These are phyloP conservation scores for Neopestalotiopsis sp. DNA, from an alignment of 2,329 filamentous ascomycete genomes.

Conservation along the genomic window DNA sequence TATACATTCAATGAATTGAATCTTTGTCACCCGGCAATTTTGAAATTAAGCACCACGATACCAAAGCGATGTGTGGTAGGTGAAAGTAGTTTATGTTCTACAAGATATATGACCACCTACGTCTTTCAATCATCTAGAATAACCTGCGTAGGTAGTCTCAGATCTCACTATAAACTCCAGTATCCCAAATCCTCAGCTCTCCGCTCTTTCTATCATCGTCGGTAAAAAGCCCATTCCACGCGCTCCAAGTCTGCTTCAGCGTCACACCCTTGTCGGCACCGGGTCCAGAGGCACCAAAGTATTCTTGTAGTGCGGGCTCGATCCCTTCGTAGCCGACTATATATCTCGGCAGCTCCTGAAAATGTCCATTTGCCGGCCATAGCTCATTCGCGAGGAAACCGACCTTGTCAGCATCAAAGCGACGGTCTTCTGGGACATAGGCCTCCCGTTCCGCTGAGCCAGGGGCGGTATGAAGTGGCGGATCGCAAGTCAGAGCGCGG, in stretches of 20 bases:
- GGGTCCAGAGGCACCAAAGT: constrained; percentile 45
- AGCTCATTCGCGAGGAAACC: constrained; percentile 63
- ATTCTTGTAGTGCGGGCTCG: constrained; percentile 51
- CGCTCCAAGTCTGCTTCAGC: constrained; percentile 57
- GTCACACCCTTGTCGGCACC: constrained; percentile 48
- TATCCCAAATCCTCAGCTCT: constrained; percentile 62
- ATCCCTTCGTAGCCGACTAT: constrained; percentile 68
- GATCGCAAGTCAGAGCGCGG: constrained; percentile 89
- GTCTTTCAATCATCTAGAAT: neutral
- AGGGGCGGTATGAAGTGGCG: constrained; percentile 73
- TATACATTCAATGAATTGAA: too few relatives aligned
- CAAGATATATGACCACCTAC: neutral
- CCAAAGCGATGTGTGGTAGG: too few relatives aligned
- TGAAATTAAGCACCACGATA: too few relatives aligned
- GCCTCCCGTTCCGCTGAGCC: constrained; percentile 62
- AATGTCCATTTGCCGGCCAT: constrained; percentile 43
- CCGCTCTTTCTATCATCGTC: constrained; percentile 65
- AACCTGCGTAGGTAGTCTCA: neutral
- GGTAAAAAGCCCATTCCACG: constrained; percentile 66
- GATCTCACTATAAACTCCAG: constrained; percentile 29
- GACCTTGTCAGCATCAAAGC: constrained; percentile 76
- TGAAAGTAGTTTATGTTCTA: too few relatives aligned
- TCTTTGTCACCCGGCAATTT: too few relatives aligned
- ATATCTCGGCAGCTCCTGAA: constrained; percentile 56
- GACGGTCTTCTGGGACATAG: constrained; percentile 90